These are phyloP conservation scores for Apium graveolens DNA, from an alignment of 129 eudicot genomes.

Conservation along the genomic window DNA sequence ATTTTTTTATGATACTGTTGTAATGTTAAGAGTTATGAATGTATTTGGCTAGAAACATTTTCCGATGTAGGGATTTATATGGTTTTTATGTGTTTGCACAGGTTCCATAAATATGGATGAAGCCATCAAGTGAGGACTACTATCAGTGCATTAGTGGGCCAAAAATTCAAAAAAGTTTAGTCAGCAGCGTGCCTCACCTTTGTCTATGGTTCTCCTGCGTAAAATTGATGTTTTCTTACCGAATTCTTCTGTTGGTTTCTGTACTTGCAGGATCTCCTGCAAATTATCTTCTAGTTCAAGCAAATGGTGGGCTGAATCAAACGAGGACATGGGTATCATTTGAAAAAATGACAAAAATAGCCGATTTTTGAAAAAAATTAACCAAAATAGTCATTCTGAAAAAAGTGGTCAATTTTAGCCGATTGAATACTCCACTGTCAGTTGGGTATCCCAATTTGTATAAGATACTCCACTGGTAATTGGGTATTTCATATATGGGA, in stretches of 20 bases:
- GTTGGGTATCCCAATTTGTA: too few relatives aligned
- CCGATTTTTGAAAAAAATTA: too few relatives aligned
- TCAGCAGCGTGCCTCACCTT: neutral
- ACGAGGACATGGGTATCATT: too few relatives aligned
- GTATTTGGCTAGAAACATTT: neutral
- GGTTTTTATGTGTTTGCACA: slow-evolving; percentile 8
- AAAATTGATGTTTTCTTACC: slow-evolving; percentile 1
- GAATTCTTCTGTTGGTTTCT: neutral
- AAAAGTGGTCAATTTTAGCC: too few relatives aligned
- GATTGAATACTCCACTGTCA: too few relatives aligned
- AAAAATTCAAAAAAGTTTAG: slow-evolving; percentile 41
- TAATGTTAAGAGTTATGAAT: neutral
- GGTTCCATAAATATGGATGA: slow-evolving; percentile 87
- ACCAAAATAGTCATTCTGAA: too few relatives aligned
- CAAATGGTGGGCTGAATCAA: slow-evolving; percentile 97
- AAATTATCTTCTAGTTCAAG: slow-evolving; percentile 74
- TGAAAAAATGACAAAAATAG: too few relatives aligned
- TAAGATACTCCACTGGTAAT: too few relatives aligned
- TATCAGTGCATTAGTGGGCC: slow-evolving; percentile 68
- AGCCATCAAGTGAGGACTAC: slow-evolving; percentile 54
- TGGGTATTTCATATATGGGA: too few relatives aligned
- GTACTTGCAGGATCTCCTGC: slow-evolving; percentile 37
- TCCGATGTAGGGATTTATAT: neutral
- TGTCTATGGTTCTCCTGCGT: too few relatives aligned
- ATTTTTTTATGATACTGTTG: neutral